Base-by-base conservation (phyloP, 1,139 yeast species). In the Diutina siamensis region DNA sequence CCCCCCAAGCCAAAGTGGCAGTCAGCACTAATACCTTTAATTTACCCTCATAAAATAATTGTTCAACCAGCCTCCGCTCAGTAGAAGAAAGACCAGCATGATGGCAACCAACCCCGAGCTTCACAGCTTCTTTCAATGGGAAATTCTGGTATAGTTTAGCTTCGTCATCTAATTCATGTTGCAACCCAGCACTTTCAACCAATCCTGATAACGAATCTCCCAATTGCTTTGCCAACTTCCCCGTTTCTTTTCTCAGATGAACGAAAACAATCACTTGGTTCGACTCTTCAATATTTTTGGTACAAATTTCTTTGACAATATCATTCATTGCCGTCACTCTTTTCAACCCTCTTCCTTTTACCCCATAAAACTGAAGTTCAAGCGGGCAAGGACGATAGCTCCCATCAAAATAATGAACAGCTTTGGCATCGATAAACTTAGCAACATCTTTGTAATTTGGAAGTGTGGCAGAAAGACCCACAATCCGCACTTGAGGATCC, bases 1-100 rank as follows among this genome's bases (percentile, higher is more conserved):
- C 97, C 56, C 97, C 97, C 94, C 97, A 88, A 0, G 97, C 98
- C 54, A 94, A 72, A 1, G 98, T 92, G 19, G 96, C 84, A 0
- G 99, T 92, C 0, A 98, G 97, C 47, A 94, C 76, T 49, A 92
- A 71, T 48, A 92, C 82, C 64, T 92, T 98, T 45, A 92, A 80
- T 59, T 87, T 88, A 49, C 86, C 87, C 31, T 74, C 68, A 53
- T 88, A 95, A 63, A 92, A 92, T 34, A 92, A 65, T 53, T 79
- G 80, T 60, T 94, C 98, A 3, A 95, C 81, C 40, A 89, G 78
- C 54, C 80, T 79, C 54, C 99, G 78, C 60, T 92, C 99, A 40
- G 83, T 74, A 53, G 88, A 95, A 18, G 87, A 94, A 47, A 92
- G 70, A 62, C 99, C 98, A 40, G 99, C 98, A 70, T 92, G 99